Evolutionary conservation across 352 stramenopile species (phyloP).

Genomic region (Phytophthora multivora): DNA sequence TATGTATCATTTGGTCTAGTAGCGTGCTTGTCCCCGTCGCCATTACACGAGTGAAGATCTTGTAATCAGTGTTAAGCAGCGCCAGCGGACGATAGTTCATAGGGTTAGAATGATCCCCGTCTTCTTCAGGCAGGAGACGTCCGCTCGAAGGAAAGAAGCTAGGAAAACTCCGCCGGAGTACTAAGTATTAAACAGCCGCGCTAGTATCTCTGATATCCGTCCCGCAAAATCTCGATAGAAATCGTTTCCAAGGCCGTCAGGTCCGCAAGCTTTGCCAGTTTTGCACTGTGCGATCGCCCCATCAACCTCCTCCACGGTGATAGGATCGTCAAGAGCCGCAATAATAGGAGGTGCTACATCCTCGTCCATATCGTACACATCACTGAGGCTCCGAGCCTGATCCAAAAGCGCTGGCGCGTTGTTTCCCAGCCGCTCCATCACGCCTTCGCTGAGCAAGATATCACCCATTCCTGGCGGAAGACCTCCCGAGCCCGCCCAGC

Average conservation of each 20-base stretch:
- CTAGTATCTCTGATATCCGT: background rate
- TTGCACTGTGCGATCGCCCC: background rate
- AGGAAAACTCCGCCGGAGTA: background rate
- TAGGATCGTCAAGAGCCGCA: no score
- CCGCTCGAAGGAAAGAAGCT: background rate
- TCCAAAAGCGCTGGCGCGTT: no score
- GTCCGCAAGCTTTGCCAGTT: background rate
- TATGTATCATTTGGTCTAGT: background rate
- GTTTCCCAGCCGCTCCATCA: no score
- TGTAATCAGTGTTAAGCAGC: background rate
- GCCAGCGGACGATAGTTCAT: background rate
- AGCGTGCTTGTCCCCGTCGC: background rate
- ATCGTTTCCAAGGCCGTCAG: background rate
- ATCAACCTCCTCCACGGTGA: no score
- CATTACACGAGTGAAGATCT: background rate
- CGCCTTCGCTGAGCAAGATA: no score
- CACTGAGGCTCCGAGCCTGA: no score
- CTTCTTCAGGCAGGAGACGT: background rate
- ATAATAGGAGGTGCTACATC: no score
- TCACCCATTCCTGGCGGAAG: no score
- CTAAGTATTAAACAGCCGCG: background rate
- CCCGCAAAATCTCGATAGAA: background rate
- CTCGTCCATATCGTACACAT: no score
- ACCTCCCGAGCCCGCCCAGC: no score
- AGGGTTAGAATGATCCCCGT: background rate